Evolutionary conservation across 1,139 yeast species (phyloP).

Genomic region (Candida gigantensis): DNA sequence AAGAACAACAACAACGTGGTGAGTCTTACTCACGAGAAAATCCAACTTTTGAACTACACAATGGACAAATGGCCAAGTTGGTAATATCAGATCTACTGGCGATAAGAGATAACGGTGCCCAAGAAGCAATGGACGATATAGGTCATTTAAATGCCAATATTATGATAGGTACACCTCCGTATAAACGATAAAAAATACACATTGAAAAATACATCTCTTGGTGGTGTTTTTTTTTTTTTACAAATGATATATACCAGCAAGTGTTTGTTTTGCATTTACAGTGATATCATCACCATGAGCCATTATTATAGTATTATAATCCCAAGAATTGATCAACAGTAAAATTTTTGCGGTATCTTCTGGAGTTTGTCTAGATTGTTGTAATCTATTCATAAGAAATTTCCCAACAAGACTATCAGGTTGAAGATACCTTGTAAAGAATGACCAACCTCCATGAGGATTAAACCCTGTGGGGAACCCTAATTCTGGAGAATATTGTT

Average conservation of each 20-base stretch:
- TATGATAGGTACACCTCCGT: slow-evolving; percentile 1
- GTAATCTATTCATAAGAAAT: slow-evolving; percentile 16
- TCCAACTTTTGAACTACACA: no score
- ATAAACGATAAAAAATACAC: neutral
- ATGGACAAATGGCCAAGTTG: no score
- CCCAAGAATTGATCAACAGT: slow-evolving; percentile 32
- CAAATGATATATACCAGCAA: slow-evolving; percentile 5
- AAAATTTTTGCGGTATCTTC: slow-evolving; percentile 23
- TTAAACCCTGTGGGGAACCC: slow-evolving; percentile 23
- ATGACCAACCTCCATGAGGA: slow-evolving; percentile 34
- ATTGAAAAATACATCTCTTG: no score
- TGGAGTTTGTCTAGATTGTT: slow-evolving; percentile 17
- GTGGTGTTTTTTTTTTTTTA: no score
- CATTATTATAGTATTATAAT: slow-evolving; percentile 43
- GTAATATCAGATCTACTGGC: no score
- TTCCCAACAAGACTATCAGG: slow-evolving; percentile 30
- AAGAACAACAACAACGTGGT: no score
- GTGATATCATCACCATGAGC: slow-evolving; percentile 51
- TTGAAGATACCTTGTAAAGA: slow-evolving; percentile 26
- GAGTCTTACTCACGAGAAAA: no score
- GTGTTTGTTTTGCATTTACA: slow-evolving; percentile 28
- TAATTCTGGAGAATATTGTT: slow-evolving; percentile 40
- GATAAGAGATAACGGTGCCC: slow-evolving; percentile 5
- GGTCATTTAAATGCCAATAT: slow-evolving; percentile 13
- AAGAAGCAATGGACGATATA: slow-evolving; percentile 14